These are phyloP conservation scores for Anthracocystis walkeri DNA, from an alignment of 1,284 basidiomycete species.

Conservation along the genomic window DNA sequence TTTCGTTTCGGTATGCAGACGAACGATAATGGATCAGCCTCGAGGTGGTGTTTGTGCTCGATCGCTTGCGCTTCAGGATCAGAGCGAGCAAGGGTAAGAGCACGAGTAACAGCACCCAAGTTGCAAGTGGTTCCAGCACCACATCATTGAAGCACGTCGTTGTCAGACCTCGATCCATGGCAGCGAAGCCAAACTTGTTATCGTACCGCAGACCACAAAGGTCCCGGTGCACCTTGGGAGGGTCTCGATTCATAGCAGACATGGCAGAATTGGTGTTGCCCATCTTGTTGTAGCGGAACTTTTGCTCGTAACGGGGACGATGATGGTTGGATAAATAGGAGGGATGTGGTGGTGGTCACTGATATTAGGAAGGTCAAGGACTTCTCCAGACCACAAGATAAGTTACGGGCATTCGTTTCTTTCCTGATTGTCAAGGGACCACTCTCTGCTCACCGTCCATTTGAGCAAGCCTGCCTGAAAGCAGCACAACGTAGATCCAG, in stretches of 20 bases:
- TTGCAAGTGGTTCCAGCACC: conserved; percentile 53
- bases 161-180: conserved; percentile 24
- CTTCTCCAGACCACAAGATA: not conserved
- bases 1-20: conserved; percentile 12
- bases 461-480: not conserved
- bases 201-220: conserved; percentile 38
- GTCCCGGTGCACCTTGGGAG: conserved; percentile 35
- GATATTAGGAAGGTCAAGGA: not conserved
- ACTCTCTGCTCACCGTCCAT: not conserved
- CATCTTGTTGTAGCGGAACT: conserved; percentile 1
- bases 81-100: conserved; percentile 30
- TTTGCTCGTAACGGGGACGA: too few relatives aligned
- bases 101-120: conserved; percentile 47
- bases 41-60: conserved; percentile 9
- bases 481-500: conserved; percentile 11
- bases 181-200: conserved; percentile 39
- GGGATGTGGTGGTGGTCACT: not conserved
- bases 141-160: conserved; percentile 59
- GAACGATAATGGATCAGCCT: conserved; percentile 35
- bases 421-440: too few relatives aligned
- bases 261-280: conserved; percentile 16
- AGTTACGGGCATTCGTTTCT: not conserved
- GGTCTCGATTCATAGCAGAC: conserved; percentile 23
- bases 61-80: conserved; percentile 10
- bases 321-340: not conserved